Evolutionary conservation across 2,329 filamentous ascomycete species (phyloP), one percentile per base, ranked within the genome.

Genomic region (Annulohypoxylon truncatum): DNA sequence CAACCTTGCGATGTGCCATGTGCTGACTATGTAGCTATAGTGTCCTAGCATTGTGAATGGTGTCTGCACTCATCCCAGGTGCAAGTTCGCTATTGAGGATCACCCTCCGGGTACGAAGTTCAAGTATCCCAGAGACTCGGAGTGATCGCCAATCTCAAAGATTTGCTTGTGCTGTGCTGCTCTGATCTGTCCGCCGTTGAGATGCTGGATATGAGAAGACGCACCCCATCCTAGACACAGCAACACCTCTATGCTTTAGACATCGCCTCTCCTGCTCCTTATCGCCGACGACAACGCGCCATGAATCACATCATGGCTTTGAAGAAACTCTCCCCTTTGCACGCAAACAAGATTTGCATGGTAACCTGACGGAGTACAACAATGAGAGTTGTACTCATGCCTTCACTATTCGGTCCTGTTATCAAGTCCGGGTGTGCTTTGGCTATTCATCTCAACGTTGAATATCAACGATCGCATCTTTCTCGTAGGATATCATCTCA

Each of bases 101-200:
- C 87, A 89, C 74, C 86, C 87, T 0, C 86, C 87, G 0, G 82
- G 81, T n/a, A 89, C 86, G 3, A 85, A 82, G 69, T 84, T 83
- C 70, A 82, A 76, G 59, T 50, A 31, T 15, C 54, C 61, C 61
- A 65, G 67, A 44, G 31, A 10, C 28, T 22, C 44, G 38, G 53
- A 31, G 26, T 56, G 15, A 40, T 44, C 15, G 4, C 38, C 3
- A 22, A 31, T 15, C 40, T 35, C n/a, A 12, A 10, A 8, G 40
- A 7, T 56, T 31, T 18, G 4, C 40, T 47, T 35, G 6, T 12
- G 15, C 28, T 26, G 8, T n/a, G n/a, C n/a, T 9, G 15, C n/a
- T 35, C 8, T 22, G 9, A 35, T 26, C 28, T 20, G n/a, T n/a
- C n/a, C n/a, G n/a, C 28, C 26, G 2, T 29, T 7, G 20, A 15